phyloP scores from a whole-genome alignment of 192 early-diverging fungal genomes.

The Podila clonocystis region DNA sequence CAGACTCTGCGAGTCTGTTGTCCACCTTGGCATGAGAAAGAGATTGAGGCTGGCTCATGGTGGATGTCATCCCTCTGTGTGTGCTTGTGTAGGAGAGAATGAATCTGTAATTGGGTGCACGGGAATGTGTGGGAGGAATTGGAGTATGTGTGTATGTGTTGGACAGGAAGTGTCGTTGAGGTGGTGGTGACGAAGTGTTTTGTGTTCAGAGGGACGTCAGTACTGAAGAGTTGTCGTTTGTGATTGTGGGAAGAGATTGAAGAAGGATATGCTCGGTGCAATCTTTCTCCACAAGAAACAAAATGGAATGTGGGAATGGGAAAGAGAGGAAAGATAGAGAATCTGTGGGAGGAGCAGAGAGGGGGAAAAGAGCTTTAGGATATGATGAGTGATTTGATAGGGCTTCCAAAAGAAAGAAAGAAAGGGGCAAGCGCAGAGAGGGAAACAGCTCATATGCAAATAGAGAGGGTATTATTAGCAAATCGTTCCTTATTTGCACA shows the following conservation, averaged over 20 bases:
- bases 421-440: background rate
- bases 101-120: too few species aligned
- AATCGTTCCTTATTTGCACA: too few species aligned
- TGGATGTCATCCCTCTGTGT: conserved; percentile 1
- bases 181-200: background rate
- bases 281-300: background rate
- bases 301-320: conserved; percentile 1
- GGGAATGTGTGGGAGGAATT: background rate
- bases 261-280: background rate
- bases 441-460: too few species aligned
- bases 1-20: background rate
- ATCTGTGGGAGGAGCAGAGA: background rate
- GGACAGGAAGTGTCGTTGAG: background rate
- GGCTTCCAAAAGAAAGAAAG: background rate
- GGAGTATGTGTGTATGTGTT: background rate
- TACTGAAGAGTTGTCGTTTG: too few species aligned
- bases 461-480: too few species aligned
- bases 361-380: background rate
- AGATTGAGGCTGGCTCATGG: background rate
- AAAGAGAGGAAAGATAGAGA: background rate
- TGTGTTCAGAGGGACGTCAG: background rate
- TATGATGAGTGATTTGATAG: background rate
- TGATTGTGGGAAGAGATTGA: too few species aligned
- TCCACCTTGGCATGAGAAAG: background rate
- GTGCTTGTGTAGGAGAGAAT: background rate